Base-by-base conservation (phyloP, 352 stramenopile genomes). In the Pythium inflatum region DNA sequence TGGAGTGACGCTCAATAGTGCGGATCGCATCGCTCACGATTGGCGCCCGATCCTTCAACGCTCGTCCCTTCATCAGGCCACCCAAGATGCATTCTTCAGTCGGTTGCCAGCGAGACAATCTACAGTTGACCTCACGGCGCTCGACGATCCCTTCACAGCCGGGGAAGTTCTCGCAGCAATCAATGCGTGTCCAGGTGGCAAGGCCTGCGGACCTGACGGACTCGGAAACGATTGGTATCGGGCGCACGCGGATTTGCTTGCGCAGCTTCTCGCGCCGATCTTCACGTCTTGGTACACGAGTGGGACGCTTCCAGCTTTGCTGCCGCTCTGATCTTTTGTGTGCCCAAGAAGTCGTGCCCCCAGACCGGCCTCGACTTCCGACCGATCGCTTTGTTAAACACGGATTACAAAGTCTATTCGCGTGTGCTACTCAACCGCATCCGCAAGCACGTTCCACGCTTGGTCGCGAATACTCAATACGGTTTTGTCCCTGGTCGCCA, bases 371-470 rank as follows among this genome's bases (percentile, higher is more conserved):
- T 68, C 25, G 50, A 68, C 30, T 68, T 33, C 30, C 34, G 62
- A 20, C 62, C 62, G 11, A 60, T 67, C 18, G 31, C 60, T 2
- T 7, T 60, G 1, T 27, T 67, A 1, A 67, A 59, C 27, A 41
- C 60, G 3, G 62, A 68, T 18, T 68, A 68, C 50, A 68, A 68
- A 50, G 27, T 68, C 24, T 67, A 53, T n/a, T 27, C 60, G 27
- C 49, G 51, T 8, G 11, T 62, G 8, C 38, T 69, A 1, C 38
- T 62, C 3, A 16, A 25, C 4, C 25, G 62, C 0, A n/a, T 69
- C 1, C 50, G 50, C 1, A 8, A 0, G 2, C 18, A 22, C 1
- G 22, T 69, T 9, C 38, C 50, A 20, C 16, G 28, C 2, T 27
- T 55, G 0, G 62, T 69, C 2, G 20, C 49, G 18, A 14, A 3